Evolutionary conservation across 1,284 basidiomycete genomes (phyloP).

Genomic region (Chalciporus piperatoides): DNA sequence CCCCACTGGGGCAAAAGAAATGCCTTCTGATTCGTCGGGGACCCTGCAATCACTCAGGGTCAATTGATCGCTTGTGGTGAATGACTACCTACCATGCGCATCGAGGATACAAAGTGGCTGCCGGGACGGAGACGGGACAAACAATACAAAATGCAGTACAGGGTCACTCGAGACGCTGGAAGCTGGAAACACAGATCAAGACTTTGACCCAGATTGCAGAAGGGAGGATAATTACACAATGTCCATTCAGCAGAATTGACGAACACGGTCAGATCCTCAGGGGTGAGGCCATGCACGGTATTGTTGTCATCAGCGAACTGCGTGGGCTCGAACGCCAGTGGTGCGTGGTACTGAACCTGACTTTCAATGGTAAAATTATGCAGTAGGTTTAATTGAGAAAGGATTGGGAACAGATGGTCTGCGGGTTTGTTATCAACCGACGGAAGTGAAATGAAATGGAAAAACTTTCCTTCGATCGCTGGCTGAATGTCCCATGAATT

Average conservation of each 20-base stretch:
- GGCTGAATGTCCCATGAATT: slow-evolving; percentile 69
- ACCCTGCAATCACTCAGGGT: slow-evolving; percentile 33
- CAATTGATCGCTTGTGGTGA: slow-evolving; percentile 3
- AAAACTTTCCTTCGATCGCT: slow-evolving; percentile 58
- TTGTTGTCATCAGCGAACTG: slow-evolving; percentile 33
- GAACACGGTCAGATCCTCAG: slow-evolving; percentile 85
- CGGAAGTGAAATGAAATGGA: slow-evolving; percentile 10
- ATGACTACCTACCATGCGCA: slow-evolving; percentile 43
- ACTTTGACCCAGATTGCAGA: background rate
- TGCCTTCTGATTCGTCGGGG: slow-evolving; percentile 49
- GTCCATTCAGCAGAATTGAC: slow-evolving; percentile 97
- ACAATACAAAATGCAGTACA: slow-evolving; percentile 90
- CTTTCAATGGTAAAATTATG: slow-evolving; percentile 94
- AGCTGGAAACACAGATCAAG: slow-evolving; percentile 42
- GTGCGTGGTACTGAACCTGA: slow-evolving; percentile 90
- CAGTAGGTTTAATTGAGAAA: slow-evolving; percentile 58
- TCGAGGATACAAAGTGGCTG: slow-evolving; percentile 72
- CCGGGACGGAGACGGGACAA: slow-evolving; percentile 71
- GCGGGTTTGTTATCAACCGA: slow-evolving; percentile 15
- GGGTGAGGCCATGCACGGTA: slow-evolving; percentile 56
- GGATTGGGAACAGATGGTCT: slow-evolving; percentile 71
- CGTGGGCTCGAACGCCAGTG: slow-evolving; percentile 77
- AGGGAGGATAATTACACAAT: slow-evolving; percentile 55
- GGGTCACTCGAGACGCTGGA: slow-evolving; percentile 85
- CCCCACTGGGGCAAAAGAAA: slow-evolving; percentile 98